Evolutionary conservation across 2,329 filamentous ascomycete genomes (phyloP).

Genomic region (Pseudogymnoascus sp.): DNA sequence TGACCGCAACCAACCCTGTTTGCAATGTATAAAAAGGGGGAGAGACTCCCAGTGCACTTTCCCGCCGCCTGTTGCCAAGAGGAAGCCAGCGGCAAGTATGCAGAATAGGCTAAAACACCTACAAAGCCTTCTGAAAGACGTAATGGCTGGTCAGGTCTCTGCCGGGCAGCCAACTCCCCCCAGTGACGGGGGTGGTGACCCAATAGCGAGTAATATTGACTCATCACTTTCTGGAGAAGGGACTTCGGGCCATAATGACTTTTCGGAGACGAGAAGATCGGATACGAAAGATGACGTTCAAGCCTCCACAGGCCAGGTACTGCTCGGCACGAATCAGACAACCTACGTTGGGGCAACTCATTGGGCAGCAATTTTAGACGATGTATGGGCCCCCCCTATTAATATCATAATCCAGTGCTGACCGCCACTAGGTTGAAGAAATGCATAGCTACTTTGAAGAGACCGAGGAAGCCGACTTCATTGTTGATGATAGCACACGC

Average conservation of each 20-base stretch:
- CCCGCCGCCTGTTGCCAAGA: conserved; percentile 37
- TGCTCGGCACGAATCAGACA: conserved; percentile 35
- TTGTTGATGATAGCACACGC: conserved; percentile 26
- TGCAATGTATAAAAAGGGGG: conserved; percentile 43
- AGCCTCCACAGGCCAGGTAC: conserved; percentile 32
- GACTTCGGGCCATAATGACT: background rate
- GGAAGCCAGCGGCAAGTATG: conserved; percentile 38
- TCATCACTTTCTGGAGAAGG: background rate
- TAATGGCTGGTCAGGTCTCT: conserved; percentile 32
- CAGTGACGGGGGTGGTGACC: background rate
- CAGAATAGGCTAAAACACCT: conserved; percentile 45
- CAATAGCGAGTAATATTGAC: background rate
- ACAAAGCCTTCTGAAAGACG: conserved; percentile 48
- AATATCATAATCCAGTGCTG: background rate
- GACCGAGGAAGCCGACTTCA: conserved; percentile 25
- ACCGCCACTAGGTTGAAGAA: conserved; percentile 44
- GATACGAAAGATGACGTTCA: conserved; percentile 13
- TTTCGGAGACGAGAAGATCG: conserved; percentile 10
- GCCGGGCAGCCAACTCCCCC: background rate
- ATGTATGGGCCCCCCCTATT: conserved; percentile 35
- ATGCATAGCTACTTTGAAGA: conserved; percentile 47
- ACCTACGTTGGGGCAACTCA: conserved; percentile 52
- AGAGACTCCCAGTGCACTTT: conserved; percentile 40
- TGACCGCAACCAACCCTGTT: conserved; percentile 43
- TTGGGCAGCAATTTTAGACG: conserved; percentile 51